Percentiles rank a stretch among this genome's conserved stretches.
These are phyloP conservation scores for Chamaecrista fasciculata DNA, from an alignment of 306 rosid genomes.

Conservation along the genomic window DNA sequence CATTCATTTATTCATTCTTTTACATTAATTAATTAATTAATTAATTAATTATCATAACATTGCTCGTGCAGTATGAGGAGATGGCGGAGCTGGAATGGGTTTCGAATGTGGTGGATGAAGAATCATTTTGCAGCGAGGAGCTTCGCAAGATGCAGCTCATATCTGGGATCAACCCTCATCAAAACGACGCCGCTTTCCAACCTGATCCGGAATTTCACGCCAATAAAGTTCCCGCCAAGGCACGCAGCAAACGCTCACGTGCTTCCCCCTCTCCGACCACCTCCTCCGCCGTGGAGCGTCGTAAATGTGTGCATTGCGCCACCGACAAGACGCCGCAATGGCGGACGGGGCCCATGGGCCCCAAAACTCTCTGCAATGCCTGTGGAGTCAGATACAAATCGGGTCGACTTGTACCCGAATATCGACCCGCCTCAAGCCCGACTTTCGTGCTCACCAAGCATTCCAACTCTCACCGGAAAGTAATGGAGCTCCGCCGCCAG, in stretches of 20 bases:
- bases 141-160: conserved; percentile 64
- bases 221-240: conserved; percentile 72
- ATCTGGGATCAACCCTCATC: conserved; percentile 49
- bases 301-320: conserved; percentile 72
- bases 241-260: conserved; percentile 86
- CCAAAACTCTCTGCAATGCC: conserved; percentile 71
- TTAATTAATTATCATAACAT: too few relatives aligned
- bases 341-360: conserved; percentile 85
- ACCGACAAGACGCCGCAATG: conserved; percentile 87
- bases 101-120: conserved; percentile 72
- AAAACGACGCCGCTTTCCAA: too few relatives aligned
- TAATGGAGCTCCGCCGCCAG: conserved; percentile 82
- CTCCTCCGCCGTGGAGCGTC: conserved; percentile 39
- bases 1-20: too few relatives aligned
- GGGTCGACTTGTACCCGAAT: conserved; percentile 77
- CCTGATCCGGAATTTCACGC: conserved; percentile 27
- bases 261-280: conserved; percentile 50
- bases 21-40: too few relatives aligned
- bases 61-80: conserved; percentile 58
- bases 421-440: conserved; percentile 86
- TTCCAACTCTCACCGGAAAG: conserved; percentile 89
- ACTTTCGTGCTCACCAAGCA: conserved; percentile 74
- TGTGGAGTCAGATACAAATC: conserved; percentile 84
- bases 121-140: conserved; percentile 77
- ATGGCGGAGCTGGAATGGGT: conserved; percentile 84